A percentile compares a stretch with the other conserved stretches of the same genome.
Conservation (phyloP, 2,329 filamentous ascomycete genomes). For the Microsporum ferrugineum region DNA sequence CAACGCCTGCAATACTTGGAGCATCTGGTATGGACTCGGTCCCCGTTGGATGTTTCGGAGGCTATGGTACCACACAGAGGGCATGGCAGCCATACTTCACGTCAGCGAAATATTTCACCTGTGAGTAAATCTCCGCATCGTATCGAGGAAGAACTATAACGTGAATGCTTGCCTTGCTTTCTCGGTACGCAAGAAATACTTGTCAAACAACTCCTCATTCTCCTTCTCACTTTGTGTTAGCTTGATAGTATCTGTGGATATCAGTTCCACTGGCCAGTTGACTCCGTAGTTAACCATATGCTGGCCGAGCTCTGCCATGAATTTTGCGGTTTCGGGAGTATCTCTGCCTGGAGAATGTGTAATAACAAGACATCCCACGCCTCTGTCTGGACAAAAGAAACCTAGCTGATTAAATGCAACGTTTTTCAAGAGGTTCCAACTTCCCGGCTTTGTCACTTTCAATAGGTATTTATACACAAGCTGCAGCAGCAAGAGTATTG, state of each 20-base stretch:
- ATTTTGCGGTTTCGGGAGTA: background rate
- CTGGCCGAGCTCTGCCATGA: background rate
- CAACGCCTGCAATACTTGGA: constrained; percentile 46
- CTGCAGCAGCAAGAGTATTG: constrained; percentile 11
- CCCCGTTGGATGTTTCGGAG: background rate
- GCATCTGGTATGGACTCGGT: constrained; percentile 47
- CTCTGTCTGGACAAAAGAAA: background rate
- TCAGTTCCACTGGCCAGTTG: constrained; percentile 3
- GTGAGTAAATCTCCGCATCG: constrained; percentile 13
- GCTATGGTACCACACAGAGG: constrained; percentile 11
- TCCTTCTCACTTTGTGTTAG: background rate
- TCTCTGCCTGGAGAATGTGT: background rate
- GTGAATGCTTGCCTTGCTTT: background rate
- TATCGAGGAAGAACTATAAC: constrained; percentile 14
- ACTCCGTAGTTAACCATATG: constrained; percentile 3
- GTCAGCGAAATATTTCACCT: constrained; percentile 16
- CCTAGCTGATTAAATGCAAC: background rate
- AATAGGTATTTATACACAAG: constrained; percentile 6
- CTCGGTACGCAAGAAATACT: constrained; percentile 6
- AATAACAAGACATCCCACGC: background rate
- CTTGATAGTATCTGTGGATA: background rate
- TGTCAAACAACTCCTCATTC: background rate
- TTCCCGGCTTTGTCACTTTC: background rate
- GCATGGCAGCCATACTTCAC: constrained; percentile 14
- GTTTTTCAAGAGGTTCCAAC: constrained; percentile 3